Percentiles rank a stretch among this genome's conserved stretches.
Conservation (phyloP, 768 basidiomycete genomes). For the Leccinum arenicola region DNA sequence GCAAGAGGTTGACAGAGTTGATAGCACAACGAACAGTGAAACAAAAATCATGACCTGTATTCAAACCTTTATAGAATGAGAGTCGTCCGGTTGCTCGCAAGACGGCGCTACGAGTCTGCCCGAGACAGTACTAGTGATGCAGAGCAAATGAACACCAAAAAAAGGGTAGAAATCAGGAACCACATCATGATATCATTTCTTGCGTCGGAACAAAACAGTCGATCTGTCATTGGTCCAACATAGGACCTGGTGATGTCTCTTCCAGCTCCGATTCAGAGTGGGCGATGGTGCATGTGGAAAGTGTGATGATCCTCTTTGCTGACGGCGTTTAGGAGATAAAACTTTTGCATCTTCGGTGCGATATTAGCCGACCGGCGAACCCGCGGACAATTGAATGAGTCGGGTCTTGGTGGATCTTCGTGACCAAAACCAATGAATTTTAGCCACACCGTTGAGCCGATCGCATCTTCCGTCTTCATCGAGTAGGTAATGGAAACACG, state of each 20-base stretch:
- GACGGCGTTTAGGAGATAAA: constrained; percentile 51
- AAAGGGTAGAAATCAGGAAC: not conserved
- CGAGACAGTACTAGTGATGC: constrained; percentile 12
- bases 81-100: not conserved
- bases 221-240: constrained; percentile 44
- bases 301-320: constrained; percentile 60
- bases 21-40: constrained; percentile 8
- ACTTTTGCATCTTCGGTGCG: not conserved
- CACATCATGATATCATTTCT: constrained; percentile 39
- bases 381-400: constrained; percentile 43
- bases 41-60: not conserved
- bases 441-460: not conserved
- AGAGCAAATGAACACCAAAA: constrained; percentile 6
- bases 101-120: constrained; percentile 17
- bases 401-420: constrained; percentile 61
- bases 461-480: not conserved
- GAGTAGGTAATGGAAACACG: constrained; percentile 1
- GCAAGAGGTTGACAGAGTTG: constrained; percentile 16
- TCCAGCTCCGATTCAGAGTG: constrained; percentile 54
- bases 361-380: not conserved
- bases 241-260: constrained; percentile 50
- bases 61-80: too few species aligned
- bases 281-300: constrained; percentile 6
- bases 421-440: constrained; percentile 2
- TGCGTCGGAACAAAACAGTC: constrained; percentile 52